Percentiles rank a stretch among this genome's conserved stretches.
Conservation (phyloP, 2,329 filamentous ascomycete species). For the Pseudogymnoascus sp. region DNA sequence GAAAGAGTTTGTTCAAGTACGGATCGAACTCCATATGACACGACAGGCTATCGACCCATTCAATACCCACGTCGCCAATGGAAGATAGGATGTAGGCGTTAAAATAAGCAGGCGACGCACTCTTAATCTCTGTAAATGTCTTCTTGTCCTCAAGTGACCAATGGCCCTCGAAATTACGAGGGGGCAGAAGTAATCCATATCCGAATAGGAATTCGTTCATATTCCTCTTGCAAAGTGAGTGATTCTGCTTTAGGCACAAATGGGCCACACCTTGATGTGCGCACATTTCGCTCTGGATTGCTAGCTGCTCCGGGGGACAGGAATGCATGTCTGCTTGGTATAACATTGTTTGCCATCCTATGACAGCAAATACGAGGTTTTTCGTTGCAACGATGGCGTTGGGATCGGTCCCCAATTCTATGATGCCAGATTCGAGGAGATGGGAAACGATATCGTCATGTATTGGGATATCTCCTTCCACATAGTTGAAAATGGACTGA, state of each 20-base stretch:
- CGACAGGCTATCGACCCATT: constrained; percentile 20
- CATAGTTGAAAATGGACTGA: constrained; percentile 11
- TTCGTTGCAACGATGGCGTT: constrained; percentile 8
- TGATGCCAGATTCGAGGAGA: constrained; percentile 11
- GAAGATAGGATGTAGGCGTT: constrained; percentile 17
- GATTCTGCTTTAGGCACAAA: constrained; percentile 15
- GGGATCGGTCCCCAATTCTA: constrained; percentile 9
- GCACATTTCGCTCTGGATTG: constrained; percentile 16
- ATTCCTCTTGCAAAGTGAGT: neutral
- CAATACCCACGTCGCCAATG: constrained; percentile 15
- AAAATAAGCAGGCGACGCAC: constrained; percentile 12
- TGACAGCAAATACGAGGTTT: constrained; percentile 19
- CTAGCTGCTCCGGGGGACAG: constrained; percentile 9
- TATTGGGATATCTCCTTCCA: constrained; percentile 12
- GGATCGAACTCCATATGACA: constrained; percentile 23
- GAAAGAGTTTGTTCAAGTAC: constrained; percentile 16
- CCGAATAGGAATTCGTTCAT: constrained; percentile 17
- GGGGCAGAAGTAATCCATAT: constrained; percentile 20
- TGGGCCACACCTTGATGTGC: constrained; percentile 12
- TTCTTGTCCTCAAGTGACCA: constrained; percentile 12
- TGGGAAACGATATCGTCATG: constrained; percentile 14
- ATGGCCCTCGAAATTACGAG: constrained; percentile 12
- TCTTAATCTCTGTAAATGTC: constrained; percentile 10
- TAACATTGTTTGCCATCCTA: constrained; percentile 23
- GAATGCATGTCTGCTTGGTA: constrained; percentile 17